These are phyloP conservation scores for Pseudocercospora pini-densiflorae DNA, from an alignment of 2,329 filamentous ascomycete genomes.

Conservation along the genomic window DNA sequence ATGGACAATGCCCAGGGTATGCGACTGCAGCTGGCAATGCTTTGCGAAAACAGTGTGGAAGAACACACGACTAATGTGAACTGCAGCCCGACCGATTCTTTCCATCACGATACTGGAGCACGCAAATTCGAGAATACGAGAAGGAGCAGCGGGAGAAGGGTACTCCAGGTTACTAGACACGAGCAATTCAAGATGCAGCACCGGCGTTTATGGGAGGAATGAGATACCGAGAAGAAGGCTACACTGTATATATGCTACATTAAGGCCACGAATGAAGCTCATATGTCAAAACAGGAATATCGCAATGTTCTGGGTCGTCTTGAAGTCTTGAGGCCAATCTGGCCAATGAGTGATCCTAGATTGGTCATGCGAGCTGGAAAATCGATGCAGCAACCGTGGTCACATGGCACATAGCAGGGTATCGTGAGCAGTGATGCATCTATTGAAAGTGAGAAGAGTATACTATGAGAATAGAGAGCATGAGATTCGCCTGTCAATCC, in stretches of 20 bases:
- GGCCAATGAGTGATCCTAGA: too few relatives aligned
- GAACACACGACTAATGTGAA: conserved; percentile 18
- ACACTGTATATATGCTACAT: conserved; percentile 17
- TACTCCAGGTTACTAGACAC: conserved; percentile 20
- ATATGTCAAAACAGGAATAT: conserved; percentile 9
- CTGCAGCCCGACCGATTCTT: conserved; percentile 69
- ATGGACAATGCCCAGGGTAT: conserved; percentile 71
- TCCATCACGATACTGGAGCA: conserved; percentile 81
- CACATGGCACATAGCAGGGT: background rate
- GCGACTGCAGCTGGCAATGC: conserved; percentile 12
- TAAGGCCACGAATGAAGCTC: conserved; percentile 12
- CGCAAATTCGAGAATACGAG: conserved; percentile 72
- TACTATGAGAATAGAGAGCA: background rate
- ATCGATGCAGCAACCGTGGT: background rate
- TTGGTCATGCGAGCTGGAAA: background rate
- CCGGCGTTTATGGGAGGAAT: background rate
- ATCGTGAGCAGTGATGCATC: background rate
- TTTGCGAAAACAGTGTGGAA: conserved; percentile 1
- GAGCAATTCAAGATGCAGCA: background rate
- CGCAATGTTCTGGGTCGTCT: background rate
- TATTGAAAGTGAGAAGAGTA: background rate
- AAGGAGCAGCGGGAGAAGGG: conserved; percentile 40
- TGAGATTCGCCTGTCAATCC: background rate
- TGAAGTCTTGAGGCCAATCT: background rate
- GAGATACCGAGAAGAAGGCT: conserved; percentile 3